Base-by-base conservation (phyloP, 305 asterid genomes). In the Fraxinus baroniana region DNA sequence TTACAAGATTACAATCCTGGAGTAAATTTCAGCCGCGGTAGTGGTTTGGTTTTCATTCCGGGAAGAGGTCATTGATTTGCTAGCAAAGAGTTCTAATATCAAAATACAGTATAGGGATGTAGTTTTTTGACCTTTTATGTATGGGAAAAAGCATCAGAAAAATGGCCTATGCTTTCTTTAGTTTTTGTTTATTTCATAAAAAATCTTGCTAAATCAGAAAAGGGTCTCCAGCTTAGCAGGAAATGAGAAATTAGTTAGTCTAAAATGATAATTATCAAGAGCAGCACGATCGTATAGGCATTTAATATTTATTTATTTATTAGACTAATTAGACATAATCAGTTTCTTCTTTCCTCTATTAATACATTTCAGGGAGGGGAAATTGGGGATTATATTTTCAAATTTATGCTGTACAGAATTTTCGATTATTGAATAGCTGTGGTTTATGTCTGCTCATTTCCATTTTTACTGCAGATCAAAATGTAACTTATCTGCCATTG, bases 401-500 rank as follows among this genome's bases (percentile, higher is more conserved):
- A 30, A 32, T 70, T 15, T 28, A 64, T 13, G 8, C 41, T 62
- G 12, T 18, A 8, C 26, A 28, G n/a, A 46, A 71, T 66, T 60
- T 60, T 35, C 12, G 4, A 9, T 52, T 26, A 60, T 44, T 71
- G 70, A 52, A 33, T 6, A 60, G 24, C 7, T 68, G 3, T 81
- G 66, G 44, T 81, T 91, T 74, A 90, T 75, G 35, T 78, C 52
- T 20, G 89, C 33, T 49, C n/a, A 73, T 76, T 81, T 44, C 66
- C 80, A 30, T 82, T 44, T 41, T 84, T 32, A 35, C 46, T 90
- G 90, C 97, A 95, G 98, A 95, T 90, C 89, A 84, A 85, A 95
- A 88, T 87, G 98, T 93, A 83, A 90, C 90, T 37, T 95, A 87
- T 90, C 98, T 95, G 0, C 96, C 92, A 68, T 81, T 91, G 57